Base-by-base conservation (phyloP, 2,329 filamentous ascomycete species). In the Cytospora mali region DNA sequence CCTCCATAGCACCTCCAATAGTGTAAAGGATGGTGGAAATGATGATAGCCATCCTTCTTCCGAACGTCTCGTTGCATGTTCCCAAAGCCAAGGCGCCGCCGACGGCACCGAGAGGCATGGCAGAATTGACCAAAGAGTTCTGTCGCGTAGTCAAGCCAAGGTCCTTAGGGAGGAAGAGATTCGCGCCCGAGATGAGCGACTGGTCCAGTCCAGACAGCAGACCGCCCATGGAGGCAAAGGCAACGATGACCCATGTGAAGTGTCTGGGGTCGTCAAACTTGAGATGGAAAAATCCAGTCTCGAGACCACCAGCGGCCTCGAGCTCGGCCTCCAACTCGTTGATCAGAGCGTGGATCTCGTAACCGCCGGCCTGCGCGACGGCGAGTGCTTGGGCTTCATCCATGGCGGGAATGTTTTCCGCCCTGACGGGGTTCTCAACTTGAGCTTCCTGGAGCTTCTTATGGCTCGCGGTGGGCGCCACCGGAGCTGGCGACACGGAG, bases 191-290 rank as follows among this genome's bases (percentile, higher is more conserved):
- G 69, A 92, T 92, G 61, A 91, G 78, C 52, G 85, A 89, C 74
- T 92, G 89, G 70, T 92, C 89, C 23, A 92, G 80, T 64, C 89
- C 89, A 1, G 87, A 90, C 0, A 91, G 82, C 25, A 92, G 77
- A 71, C 89, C 89, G 55, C 89, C 88, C 86, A 91, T 89, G 18
- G 86, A 89, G n/a, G 88, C 88, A 68, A 91, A 91, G 1, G 81
- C 85, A 51, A 90, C 87, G 16, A 90, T 80, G 18, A 89, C 75
- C 78, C 82, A 89, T 28, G 88, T 91, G 72, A 90, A 92, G 69
- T 86, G 75, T 58, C 79, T 83, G 0, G 87, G 86, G 71, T 89
- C 81, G 56, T 79, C 79, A 75, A 90, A 86, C 39, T 83, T 75
- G 50, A 88, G 66, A 48, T 88, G 77, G 69, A 86, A 85, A 65